Conservation (phyloP, 2,329 filamentous ascomycete genomes). For the Atkinsonella texensis region DNA sequence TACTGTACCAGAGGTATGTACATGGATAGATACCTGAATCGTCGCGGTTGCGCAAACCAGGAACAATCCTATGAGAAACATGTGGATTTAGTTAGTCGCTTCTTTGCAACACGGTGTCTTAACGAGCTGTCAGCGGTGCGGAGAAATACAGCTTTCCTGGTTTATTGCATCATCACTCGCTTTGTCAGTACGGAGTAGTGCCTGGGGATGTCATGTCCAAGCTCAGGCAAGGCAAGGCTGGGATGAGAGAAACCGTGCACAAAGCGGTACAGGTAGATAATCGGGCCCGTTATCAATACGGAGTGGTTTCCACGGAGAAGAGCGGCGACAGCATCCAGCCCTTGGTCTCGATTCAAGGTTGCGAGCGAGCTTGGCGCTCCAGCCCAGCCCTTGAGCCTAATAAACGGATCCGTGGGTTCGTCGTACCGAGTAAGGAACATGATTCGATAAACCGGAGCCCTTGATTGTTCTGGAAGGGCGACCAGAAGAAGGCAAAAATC, state of each 20-base stretch:
- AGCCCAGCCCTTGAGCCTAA: neutral
- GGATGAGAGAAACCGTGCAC: neutral
- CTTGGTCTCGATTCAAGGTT: too few relatives aligned
- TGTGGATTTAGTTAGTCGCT: neutral
- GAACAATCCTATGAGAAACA: neutral
- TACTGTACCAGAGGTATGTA: too few relatives aligned
- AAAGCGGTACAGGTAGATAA: neutral
- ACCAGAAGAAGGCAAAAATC: conserved; percentile 2
- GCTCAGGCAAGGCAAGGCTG: neutral
- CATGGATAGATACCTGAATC: too few relatives aligned
- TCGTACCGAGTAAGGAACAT: neutral
- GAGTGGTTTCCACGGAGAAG: too few relatives aligned
- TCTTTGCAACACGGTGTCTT: neutral
- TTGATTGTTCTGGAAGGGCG: conserved; percentile 7
- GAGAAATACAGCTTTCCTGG: neutral
- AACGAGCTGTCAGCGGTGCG: neutral
- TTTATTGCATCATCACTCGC: neutral
- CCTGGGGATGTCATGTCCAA: neutral
- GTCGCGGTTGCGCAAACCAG: too few relatives aligned
- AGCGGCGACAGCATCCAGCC: too few relatives aligned
- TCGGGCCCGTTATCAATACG: neutral
- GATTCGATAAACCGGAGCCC: neutral
- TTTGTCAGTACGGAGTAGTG: neutral
- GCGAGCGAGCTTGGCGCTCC: neutral
- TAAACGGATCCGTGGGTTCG: neutral